Evolutionary conservation across 208 protist genomes (phyloP), one percentile per base, ranked within the genome.

Genomic region (Leishmania major): DNA sequence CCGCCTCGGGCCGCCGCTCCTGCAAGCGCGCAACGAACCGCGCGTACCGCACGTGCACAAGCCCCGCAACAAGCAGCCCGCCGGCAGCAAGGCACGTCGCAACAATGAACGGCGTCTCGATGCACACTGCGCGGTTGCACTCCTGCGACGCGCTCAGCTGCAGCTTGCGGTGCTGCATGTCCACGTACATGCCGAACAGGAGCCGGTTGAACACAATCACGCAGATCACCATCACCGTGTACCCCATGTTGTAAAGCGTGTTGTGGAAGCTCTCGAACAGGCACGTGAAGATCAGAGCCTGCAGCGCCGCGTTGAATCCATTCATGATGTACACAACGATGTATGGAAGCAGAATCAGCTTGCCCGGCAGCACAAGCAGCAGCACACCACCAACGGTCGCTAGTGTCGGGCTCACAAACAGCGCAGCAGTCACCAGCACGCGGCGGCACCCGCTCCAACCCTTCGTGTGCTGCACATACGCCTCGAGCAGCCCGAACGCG

Each of bases 131-230:
- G 49, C 47, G 49, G 75, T 78, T 88, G 81, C 90, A 94, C 74
- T 89, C 85, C 79, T 73, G 40, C 64, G 53, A 45, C 28, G 77
- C n/a, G 28, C 78, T 74, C 55, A 91, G 75, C 19, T 66, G 55
- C 60, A 88, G 78, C 72, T 82, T 83, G 51, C 64, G 69, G 77
- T 90, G 87, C 79, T 87, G 84, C 67, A 81, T 84, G 80, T 92
- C 87, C 67, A 90, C 85, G 77, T 82, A 83, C 66, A 88, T 79
- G 53, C 90, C 90, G 71, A 94, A 91, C 57, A 94, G 80, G n/a
- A 88, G 67, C 57, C 84, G 88, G 84, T 93, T 92, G 76, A 92
- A 92, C 81, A 80, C 82, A 66, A 93, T 87, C 11, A 89, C 83
- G n/a, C 74, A 82, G n/a, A 92, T 55, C 71, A 85, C 82, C 66